Evolutionary conservation across 1,284 basidiomycete species (phyloP).

Genomic region (Pseudozyma thailandica): DNA sequence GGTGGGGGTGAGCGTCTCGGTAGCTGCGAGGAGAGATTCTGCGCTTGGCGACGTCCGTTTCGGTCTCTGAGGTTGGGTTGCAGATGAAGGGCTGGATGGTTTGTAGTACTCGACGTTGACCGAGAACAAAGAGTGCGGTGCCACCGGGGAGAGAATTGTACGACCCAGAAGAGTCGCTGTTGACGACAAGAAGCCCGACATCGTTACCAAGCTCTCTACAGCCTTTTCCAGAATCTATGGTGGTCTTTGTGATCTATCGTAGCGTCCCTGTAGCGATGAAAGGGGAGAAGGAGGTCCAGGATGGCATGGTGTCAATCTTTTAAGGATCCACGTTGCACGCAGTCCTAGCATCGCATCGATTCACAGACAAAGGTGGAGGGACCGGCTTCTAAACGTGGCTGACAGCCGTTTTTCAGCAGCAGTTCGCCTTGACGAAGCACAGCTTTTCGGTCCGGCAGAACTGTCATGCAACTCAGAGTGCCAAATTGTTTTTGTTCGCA

Average conservation of each 20-base stretch:
- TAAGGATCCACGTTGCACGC: too few species aligned
- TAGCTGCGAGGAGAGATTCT: conserved; percentile 33
- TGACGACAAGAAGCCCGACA: conserved; percentile 35
- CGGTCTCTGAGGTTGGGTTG: not conserved
- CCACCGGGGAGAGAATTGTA: conserved; percentile 39
- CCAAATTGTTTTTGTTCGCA: too few species aligned
- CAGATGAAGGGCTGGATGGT: conserved; percentile 3
- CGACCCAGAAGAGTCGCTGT: conserved; percentile 39
- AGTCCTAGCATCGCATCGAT: not conserved
- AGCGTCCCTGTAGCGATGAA: not conserved
- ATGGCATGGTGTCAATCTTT: not conserved
- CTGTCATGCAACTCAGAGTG: too few species aligned
- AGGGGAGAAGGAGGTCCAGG: not conserved
- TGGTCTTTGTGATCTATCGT: too few species aligned
- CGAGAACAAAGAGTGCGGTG: conserved; percentile 40
- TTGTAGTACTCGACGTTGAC: conserved; percentile 51
- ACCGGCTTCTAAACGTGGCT: conserved; percentile 2
- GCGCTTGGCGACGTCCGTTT: conserved; percentile 21
- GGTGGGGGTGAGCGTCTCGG: conserved; percentile 36
- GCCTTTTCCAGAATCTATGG: not conserved
- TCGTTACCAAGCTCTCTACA: not conserved
- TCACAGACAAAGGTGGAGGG: not conserved
- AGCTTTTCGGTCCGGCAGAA: not conserved
- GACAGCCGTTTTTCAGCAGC: not conserved
- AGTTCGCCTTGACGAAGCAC: not conserved